Percentiles rank a stretch among this genome's conserved stretches.
Conservation (phyloP, 2,329 filamentous ascomycete genomes). For the Fusarium sp. region DNA sequence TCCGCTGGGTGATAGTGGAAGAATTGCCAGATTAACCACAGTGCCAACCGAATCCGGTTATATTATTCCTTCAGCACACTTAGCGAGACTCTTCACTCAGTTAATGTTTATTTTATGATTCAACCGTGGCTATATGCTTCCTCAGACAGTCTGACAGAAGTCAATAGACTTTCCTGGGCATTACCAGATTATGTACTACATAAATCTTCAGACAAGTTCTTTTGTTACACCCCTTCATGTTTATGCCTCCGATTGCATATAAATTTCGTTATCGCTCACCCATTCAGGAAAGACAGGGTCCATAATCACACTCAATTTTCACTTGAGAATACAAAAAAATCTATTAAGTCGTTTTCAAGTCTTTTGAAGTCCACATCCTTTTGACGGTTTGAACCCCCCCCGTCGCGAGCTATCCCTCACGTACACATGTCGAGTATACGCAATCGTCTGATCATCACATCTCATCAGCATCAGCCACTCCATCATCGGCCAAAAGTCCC, state of each 20-base stretch:
- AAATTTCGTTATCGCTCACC: neutral
- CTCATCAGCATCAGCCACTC: neutral
- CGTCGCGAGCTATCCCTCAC: neutral
- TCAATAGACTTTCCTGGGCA: neutral
- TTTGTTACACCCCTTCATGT: neutral
- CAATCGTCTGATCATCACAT: conserved; percentile 4
- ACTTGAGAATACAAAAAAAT: conserved; percentile 33
- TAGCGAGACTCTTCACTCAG: neutral
- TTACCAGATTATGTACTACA: neutral
- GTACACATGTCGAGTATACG: conserved; percentile 8
- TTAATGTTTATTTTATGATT: neutral
- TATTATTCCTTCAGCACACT: neutral
- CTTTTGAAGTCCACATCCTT: conserved; percentile 27
- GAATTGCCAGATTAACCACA: neutral
- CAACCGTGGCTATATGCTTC: neutral
- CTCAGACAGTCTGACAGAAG: neutral
- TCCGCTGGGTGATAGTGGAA: no score
- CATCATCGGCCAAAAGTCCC: neutral
- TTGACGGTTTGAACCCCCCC: conserved; percentile 23
- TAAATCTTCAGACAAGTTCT: neutral
- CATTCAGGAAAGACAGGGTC: neutral
- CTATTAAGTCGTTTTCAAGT: conserved; percentile 40
- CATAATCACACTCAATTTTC: neutral
- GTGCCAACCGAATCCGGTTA: no score
- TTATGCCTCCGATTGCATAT: neutral